Base-by-base conservation (phyloP, 106 monocot species). In the Amphibolis antarctica region DNA sequence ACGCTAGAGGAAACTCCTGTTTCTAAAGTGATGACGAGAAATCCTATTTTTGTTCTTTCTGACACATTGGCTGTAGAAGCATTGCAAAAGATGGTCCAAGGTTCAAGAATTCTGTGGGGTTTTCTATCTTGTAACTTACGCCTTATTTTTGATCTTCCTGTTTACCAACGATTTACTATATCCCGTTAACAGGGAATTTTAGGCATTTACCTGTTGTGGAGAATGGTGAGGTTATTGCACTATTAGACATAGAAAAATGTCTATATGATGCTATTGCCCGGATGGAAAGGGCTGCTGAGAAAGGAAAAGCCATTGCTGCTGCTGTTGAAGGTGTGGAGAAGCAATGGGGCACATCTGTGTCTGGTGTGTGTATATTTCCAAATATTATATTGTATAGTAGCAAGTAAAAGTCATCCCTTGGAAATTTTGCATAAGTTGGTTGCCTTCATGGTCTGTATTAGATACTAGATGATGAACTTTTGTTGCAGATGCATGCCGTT, bases 241-340 rank as follows among this genome's bases (percentile, higher is more conserved):
- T 92, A 48, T 80, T 92, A 28, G 92, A 92, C 65, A 92, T 92
- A 70, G 80, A 88, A 62, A 92, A 88, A 60, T 92, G 92, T 66
- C 82, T 92, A 19, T 88, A 92, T 78, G 92, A 92, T 82, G 92
- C 88, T 44, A 92, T 92, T 63, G 85, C 92, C 10, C 69, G 92
- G 30, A 82, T 92, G 92, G 92, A 92, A 68, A 80, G 92, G 66
- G 80, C 80, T 58, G 79, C 82, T 69, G 92, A 92, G 70, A 92
- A 92, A 69, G 92, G 92, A 55, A 85, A 83, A 75, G 92, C 88
- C 6, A 88, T 92, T 74, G 85, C 85, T 61, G 92, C 88, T 58
- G 92, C 92, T 52, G 85, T 92, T 59, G 88, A 92, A 82, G 92
- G 85, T 7, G 77, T 92, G 9, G 92, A 88, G 44, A 92, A 85